These are phyloP conservation scores for Aspergillus sp. DNA, from an alignment of 2,329 filamentous ascomycete species.

Conservation along the genomic window DNA sequence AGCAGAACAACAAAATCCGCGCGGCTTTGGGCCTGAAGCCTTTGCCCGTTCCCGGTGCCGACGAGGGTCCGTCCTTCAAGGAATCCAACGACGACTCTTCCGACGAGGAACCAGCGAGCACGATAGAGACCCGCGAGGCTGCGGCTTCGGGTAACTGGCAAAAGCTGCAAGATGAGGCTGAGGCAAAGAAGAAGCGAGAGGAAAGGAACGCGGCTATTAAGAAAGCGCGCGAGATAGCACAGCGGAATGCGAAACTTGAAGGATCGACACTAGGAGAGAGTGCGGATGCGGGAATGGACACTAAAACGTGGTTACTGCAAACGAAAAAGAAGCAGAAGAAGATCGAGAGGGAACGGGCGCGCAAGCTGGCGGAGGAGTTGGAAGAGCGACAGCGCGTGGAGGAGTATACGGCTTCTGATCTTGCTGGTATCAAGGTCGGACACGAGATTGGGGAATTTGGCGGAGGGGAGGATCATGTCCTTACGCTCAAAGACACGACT, in stretches of 20 bases:
- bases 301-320: slow-evolving; percentile 80
- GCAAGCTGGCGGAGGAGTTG: slow-evolving; percentile 71
- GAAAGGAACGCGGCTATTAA: slow-evolving; percentile 80
- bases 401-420: slow-evolving; percentile 80
- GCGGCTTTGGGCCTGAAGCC: slow-evolving; percentile 86
- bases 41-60: slow-evolving; percentile 73
- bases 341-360: slow-evolving; percentile 71
- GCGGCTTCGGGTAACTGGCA: slow-evolving; percentile 51
- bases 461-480: slow-evolving; percentile 76
- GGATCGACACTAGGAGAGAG: slow-evolving; percentile 81
- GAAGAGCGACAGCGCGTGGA: slow-evolving; percentile 72
- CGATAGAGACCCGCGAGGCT: slow-evolving; percentile 66
- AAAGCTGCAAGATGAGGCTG: slow-evolving; percentile 65
- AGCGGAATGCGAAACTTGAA: slow-evolving; percentile 71
- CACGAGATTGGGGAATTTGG: slow-evolving; percentile 82
- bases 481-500: slow-evolving; percentile 91
- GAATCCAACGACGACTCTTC: slow-evolving; percentile 48
- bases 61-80: slow-evolving; percentile 58
- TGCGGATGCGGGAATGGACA: slow-evolving; percentile 67
- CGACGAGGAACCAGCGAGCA: slow-evolving; percentile 74
- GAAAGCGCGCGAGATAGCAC: slow-evolving; percentile 80
- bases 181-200: slow-evolving; percentile 74
- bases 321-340: slow-evolving; percentile 94
- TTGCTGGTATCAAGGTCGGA: slow-evolving; percentile 87
- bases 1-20: slow-evolving; percentile 92